Conservation (phyloP, 1,284 basidiomycete genomes). For the Trametes polyzona region DNA sequence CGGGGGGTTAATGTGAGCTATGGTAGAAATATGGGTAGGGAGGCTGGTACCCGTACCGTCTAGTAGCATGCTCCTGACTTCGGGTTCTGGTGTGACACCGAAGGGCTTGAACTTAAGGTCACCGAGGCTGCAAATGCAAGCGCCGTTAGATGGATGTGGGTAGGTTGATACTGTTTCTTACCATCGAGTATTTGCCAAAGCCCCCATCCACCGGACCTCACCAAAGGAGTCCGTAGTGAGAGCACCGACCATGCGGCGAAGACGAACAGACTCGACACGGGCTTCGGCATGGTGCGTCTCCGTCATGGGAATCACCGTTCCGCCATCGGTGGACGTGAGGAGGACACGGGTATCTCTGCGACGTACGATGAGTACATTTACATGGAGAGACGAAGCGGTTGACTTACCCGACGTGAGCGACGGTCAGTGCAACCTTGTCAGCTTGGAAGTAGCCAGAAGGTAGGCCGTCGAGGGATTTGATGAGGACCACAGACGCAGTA, state of each 20-base stretch:
- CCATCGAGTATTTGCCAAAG: constrained; percentile 91
- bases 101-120: constrained; percentile 90
- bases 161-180: no score
- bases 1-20: neutral
- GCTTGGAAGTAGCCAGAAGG: constrained; percentile 81
- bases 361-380: neutral
- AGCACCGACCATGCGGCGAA: constrained; percentile 90
- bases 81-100: constrained; percentile 95
- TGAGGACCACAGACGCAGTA: constrained; percentile 86
- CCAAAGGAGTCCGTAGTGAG: constrained; percentile 95
- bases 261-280: constrained; percentile 80
- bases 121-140: constrained; percentile 64
- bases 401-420: constrained; percentile 90
- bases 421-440: constrained; percentile 71
- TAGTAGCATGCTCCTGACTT: constrained; percentile 82
- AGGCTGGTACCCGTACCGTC: constrained; percentile 54
- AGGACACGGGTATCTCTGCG: constrained; percentile 88
- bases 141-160: constrained; percentile 19
- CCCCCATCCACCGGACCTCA: constrained; percentile 97
- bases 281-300: constrained; percentile 94
- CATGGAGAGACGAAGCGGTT: neutral
- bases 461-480: constrained; percentile 84
- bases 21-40: neutral
- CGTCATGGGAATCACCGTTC: constrained; percentile 82
- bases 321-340: constrained; percentile 75